Evolutionary conservation across 164 flowering plant genomes (phyloP).

Genomic region (Vitis vinifera): ASM3070453v1 NC_081806.1:4051501-4052000

Average conservation of each 20-base stretch:
- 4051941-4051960: constrained; percentile 85
- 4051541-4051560: neutral
- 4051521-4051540: neutral
- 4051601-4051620: constrained; percentile 38
- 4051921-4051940: constrained; percentile 80
- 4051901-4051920: constrained; percentile 87
- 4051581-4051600: constrained; percentile 30
- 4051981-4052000: too few relatives aligned
- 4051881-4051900: constrained; percentile 86
- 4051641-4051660: constrained; percentile 16
- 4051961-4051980: constrained; percentile 60
- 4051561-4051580: constrained; percentile 33
- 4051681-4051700: constrained; percentile 44
- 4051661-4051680: constrained; percentile 32
- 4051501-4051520: neutral
- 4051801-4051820: constrained; percentile 86
- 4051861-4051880: constrained; percentile 83
- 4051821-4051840: constrained; percentile 92
- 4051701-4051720: neutral
- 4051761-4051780: constrained; percentile 7
- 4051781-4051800: constrained; percentile 57
- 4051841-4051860: constrained; percentile 74
- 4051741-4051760: neutral
- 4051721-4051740: neutral
- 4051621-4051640: constrained; percentile 20